Evolutionary conservation across 805 yeast genomes (phyloP), one percentile per base, ranked within the genome.

Genomic region (Teunomyces aglyptinius): DNA sequence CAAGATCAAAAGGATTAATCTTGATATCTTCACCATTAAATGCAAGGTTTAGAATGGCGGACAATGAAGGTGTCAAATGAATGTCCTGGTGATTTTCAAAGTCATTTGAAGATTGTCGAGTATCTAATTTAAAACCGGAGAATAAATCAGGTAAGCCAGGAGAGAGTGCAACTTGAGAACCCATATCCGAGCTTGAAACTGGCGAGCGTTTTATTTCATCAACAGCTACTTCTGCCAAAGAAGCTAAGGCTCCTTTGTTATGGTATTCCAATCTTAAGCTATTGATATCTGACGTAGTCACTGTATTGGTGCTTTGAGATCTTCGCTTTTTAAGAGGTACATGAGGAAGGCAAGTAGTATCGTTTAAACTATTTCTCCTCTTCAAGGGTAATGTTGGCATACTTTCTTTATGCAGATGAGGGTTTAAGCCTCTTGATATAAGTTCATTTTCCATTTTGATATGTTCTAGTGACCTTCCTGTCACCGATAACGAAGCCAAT

Each of bases 401-500:
- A 50, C 8, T 61, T 56, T 12, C 60, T 3, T 67, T 65, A 19
- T 67, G 60, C 5, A 56, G 50, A 3, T 64, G 68, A 0, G 85
- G 85, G 44, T 77, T 78, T 34, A 73, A 65, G 0, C 85, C 85
- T 50, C 70, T 63, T 5, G 76, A 73, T 15, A 77, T 73, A 15
- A 77, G 58, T n/a, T 73, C 75, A 49, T 72, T 74, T 16, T 78
- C 82, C 20, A 68, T 59, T 47, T 81, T 77, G 27, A 81, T 72
- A 43, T 78, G 81, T 44, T 68, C 64, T 4, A 79, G 65, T 0
- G 83, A 67, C 53, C 73, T 78, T 0, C 85, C 86, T 1, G 82
- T 76, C 6, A 81, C 76, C 0, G 83, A 77, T 3, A 79, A 43
- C 0, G 83, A 74, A 0, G 86, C 85, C 28, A 77, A 71, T 52